Percentiles rank a stretch among this genome's conserved stretches.
Evolutionary conservation across 805 yeast species (phyloP).

Genomic region (Kurtzmaniella cleridarum): DNA sequence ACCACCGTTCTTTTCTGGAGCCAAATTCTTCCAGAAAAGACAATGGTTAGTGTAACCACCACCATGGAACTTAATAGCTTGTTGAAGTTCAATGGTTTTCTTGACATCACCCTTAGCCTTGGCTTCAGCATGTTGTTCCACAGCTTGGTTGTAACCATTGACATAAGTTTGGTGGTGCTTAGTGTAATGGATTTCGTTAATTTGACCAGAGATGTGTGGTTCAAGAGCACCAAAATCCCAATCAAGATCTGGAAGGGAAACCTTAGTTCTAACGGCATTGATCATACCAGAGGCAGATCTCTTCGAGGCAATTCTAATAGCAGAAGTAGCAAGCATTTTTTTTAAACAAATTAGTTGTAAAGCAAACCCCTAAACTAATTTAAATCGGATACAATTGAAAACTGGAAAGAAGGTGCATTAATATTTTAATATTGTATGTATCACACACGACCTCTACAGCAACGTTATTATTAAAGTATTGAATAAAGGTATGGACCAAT

Average conservation of each 20-base stretch:
- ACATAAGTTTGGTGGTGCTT: constrained; percentile 94
- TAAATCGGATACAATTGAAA: no score
- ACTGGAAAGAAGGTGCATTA: no score
- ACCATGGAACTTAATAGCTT: constrained; percentile 82
- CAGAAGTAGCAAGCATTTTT: constrained; percentile 4
- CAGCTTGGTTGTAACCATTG: constrained; percentile 73
- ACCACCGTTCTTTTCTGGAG: constrained; percentile 72
- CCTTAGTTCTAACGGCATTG: constrained; percentile 48
- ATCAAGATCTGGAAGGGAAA: constrained; percentile 73
- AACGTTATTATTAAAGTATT: no score
- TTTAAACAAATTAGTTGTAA: no score
- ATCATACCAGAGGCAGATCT: constrained; percentile 5
- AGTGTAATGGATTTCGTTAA: constrained; percentile 80
- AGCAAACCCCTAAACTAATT: no score
- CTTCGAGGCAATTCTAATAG: constrained; percentile 3
- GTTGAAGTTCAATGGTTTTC: constrained; percentile 60
- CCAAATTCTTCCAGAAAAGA: constrained; percentile 82
- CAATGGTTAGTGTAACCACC: constrained; percentile 88
- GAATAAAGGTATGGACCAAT: no score
- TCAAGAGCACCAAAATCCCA: constrained; percentile 84
- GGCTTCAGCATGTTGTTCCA: constrained; percentile 70
- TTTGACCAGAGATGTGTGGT: constrained; percentile 80
- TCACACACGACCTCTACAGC: no score
- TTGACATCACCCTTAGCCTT: constrained; percentile 50
- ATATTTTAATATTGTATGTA: no score